Base-by-base conservation (phyloP, 192 early-diverging fungal species). In the Fimicolochytrium jonesii region DNA sequence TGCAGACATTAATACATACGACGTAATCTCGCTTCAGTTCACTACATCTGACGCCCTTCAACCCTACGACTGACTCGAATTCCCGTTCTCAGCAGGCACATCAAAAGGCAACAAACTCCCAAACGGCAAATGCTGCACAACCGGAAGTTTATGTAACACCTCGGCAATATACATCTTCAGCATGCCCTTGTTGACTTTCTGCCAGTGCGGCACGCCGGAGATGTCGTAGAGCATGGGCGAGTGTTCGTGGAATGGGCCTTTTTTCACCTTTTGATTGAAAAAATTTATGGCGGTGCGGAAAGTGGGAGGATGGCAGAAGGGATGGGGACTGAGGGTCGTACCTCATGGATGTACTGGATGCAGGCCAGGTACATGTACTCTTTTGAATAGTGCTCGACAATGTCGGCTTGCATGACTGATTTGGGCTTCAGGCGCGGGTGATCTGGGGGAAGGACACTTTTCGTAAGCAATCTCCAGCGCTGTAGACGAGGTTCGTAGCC, bases 311-410 rank as follows among this genome's bases (percentile, higher is more conserved):
- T 17, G 22, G 23, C 41, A 6, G 5, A 11, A 9, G 33, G 42
- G 22, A 49, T 15, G 13, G 13, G 26, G 11, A 5, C 7, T 54
- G 17, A 6, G 17, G n/a, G 23, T 31, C 41, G 17, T 35, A 80
- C 74, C 62, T 78, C 75, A 59, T 76, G 57, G 28, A 96, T 95
- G 54, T 80, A 91, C 59, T 83, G 74, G 55, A 99, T 93, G 30
- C 88, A 89, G 20, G 77, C 75, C 53, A 96, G 80, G 66, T 96
- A 96, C 69, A 99, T 59, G 58, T 92, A 96, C 32, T 95, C 90
- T 23, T 67, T 60, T 7, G 83, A 70, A 69, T 80, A 81, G 6
- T 78, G 67, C 1, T 74, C 73, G 3, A 92, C 70, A 4, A 90
- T 58, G 6, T 86, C 82, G 20, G 39, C 39, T 30, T 88, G 71